Percentiles rank a stretch among this genome's conserved stretches.
phyloP scores from a whole-genome alignment of 108 stramenopile species.

The Cyclotella choctawhatcheeana region DNA sequence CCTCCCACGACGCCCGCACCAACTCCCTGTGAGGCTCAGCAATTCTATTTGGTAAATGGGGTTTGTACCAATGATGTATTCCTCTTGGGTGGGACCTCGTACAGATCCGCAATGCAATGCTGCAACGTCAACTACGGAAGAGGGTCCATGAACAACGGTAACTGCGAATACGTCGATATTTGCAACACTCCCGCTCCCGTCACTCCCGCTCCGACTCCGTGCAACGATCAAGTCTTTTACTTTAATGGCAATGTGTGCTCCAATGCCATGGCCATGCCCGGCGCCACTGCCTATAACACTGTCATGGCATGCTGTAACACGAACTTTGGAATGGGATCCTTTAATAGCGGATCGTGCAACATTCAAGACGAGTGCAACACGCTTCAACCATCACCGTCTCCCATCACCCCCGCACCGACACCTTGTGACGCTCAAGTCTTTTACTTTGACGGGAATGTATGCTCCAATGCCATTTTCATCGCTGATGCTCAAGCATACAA shows the following conservation, averaged over 20 bases:
- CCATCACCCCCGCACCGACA: conserved; percentile 3
- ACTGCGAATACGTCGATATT: conserved; percentile 2
- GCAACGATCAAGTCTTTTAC: too few relatives aligned
- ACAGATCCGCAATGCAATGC: neutral
- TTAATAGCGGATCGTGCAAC: too few relatives aligned
- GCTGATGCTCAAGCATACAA: conserved; percentile 2
- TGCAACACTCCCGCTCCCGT: neutral
- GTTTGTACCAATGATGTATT: conserved; percentile 4
- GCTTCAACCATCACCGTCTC: too few relatives aligned
- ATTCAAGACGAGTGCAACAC: too few relatives aligned
- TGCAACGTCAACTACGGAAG: neutral
- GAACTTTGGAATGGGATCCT: too few relatives aligned
- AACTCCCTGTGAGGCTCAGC: neutral
- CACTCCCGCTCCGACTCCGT: too few relatives aligned
- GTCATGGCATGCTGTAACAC: too few relatives aligned
- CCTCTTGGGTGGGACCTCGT: neutral
- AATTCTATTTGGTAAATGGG: neutral
- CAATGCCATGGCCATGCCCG: too few relatives aligned
- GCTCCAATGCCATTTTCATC: conserved; percentile 1
- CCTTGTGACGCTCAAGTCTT: too few relatives aligned
- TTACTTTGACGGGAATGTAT: neutral
- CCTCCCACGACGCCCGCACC: neutral
- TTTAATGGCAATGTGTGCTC: too few relatives aligned
- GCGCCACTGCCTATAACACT: too few relatives aligned
- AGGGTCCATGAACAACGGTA: neutral